Evolutionary conservation across 805 yeast genomes (phyloP).

Genomic region (Starmera caribaea): DNA sequence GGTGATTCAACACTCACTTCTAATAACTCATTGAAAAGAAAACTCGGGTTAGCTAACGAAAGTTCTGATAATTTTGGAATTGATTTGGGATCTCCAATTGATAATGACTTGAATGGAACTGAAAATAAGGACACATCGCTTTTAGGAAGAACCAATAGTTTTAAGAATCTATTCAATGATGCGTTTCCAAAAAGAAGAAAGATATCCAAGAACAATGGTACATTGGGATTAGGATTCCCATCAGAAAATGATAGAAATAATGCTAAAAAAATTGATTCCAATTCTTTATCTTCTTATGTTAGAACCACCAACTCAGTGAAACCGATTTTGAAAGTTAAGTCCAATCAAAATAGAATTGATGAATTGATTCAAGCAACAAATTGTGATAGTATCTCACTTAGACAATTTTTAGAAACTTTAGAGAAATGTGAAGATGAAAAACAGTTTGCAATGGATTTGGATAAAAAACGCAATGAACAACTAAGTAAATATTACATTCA

Average conservation of each 20-base stretch:
- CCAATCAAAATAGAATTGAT: conserved; percentile 23
- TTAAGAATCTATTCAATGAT: neutral
- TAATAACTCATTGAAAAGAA: neutral
- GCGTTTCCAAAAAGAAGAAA: neutral
- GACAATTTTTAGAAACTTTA: conserved; percentile 19
- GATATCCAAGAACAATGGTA: neutral
- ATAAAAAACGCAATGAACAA: too few relatives aligned
- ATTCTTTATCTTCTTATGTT: too few relatives aligned
- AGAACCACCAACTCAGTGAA: conserved; percentile 7
- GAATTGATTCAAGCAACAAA: conserved; percentile 27
- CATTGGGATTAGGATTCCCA: too few relatives aligned
- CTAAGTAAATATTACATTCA: too few relatives aligned
- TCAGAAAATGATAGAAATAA: too few relatives aligned
- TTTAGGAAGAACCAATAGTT: too few relatives aligned
- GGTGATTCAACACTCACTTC: neutral
- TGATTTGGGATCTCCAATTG: neutral
- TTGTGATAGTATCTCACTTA: conserved; percentile 28
- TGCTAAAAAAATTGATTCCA: too few relatives aligned
- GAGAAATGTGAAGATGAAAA: too few relatives aligned
- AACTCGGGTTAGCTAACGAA: neutral
- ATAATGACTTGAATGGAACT: neutral
- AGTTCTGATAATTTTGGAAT: neutral
- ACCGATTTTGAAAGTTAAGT: conserved; percentile 28
- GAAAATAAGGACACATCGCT: neutral
- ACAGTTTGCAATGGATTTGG: too few relatives aligned